Conservation (phyloP, 2,329 filamentous ascomycete genomes). For the Albophoma yamanashiensis region DNA sequence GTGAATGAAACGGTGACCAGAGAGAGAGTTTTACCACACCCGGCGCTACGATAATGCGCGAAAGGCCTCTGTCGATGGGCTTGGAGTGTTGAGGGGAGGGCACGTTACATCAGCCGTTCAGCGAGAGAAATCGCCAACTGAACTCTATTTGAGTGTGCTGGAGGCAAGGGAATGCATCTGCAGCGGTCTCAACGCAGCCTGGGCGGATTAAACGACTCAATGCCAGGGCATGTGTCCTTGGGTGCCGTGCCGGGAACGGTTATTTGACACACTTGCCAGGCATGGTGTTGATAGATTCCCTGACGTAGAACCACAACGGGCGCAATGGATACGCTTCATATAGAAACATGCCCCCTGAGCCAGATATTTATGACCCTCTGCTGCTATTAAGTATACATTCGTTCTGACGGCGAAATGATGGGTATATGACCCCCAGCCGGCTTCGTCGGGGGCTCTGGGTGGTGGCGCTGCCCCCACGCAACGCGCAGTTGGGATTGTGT, state of each 20-base stretch:
- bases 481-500: neutral
- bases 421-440: neutral
- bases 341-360: neutral
- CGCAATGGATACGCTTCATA: neutral
- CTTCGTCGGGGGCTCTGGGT: no score
- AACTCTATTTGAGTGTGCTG: neutral
- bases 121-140: neutral
- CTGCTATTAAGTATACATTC: neutral
- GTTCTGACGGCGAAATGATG: neutral
- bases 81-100: neutral
- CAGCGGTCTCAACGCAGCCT: neutral
- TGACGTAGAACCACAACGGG: neutral
- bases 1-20: neutral
- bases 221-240: neutral
- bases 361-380: neutral
- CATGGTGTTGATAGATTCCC: neutral
- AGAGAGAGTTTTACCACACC: neutral
- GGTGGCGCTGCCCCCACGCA: conserved; percentile 1
- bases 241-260: neutral
- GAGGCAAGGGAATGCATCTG: neutral
- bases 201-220: neutral
- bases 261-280: no score
- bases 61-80: neutral
- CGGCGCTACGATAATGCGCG: neutral
- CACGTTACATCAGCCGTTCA: neutral